Evolutionary conservation across 2,329 filamentous ascomycete species (phyloP), one percentile per base, ranked within the genome.

Genomic region (Scolecobasidium constrictum): DNA sequence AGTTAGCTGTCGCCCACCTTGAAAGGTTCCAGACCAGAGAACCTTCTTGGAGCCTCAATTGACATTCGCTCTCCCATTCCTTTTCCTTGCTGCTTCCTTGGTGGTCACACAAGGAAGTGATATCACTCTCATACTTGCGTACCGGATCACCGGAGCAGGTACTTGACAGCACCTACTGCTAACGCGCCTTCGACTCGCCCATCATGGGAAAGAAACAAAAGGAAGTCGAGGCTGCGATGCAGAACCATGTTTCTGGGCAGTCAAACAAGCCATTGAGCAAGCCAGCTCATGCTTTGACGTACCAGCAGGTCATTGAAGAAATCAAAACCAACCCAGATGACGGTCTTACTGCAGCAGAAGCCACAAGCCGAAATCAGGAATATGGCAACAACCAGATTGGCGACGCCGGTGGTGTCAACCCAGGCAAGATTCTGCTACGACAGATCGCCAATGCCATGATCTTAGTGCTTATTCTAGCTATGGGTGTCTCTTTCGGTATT

Each of bases 391-490:
- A 45, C 34, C 19, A 40, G 21, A 6, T 45, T 6, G 37, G 34
- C 11, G 43, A 43, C 16, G 21, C 31, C 17, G 28, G 23, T 5
- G 43, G 43, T 22, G 43, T 45, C 19, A 20, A 44, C 2, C 16
- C 36, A 7, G 15, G 21, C 11, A 75, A 81, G 66, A 83, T 86
- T 66, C 72, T 86, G 65, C 62, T 86, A 63, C 81, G 80, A 57
- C 81, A 86, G 67, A 74, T 85, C 52, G 83, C 81, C 51, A 86
- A 86, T 66, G 83, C 80, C 64, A 68, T 86, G 63, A 86, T 82
- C 49, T 70, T 82, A 57, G 78, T 84, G 48, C 76, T 87, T 52
- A 69, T 86, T 50, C 76, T 84, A 53, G 82, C 83, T 54, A 84
- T 84, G 77, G 77, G 75, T 46, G 66, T 73, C 38, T 70, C 68